Base-by-base conservation (phyloP, 2,329 filamentous ascomycete genomes). In the Tolypocladium amazonense region DNA sequence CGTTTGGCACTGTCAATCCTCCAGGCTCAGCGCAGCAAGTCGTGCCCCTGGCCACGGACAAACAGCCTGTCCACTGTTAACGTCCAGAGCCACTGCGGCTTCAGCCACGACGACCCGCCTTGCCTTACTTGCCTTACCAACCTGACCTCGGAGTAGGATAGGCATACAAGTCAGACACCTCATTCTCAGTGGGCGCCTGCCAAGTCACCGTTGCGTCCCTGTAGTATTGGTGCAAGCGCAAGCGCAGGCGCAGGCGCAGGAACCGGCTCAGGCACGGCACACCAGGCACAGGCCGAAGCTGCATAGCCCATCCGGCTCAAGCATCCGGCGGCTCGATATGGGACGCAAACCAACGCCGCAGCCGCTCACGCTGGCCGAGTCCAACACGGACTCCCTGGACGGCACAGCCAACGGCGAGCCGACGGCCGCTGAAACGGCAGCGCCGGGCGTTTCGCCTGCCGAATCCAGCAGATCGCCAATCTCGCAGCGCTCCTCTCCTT, bases 331-430 rank as follows among this genome's bases (percentile, higher is more conserved):
- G 47, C 57, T 59, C 62, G 62, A 65, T 35, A 84, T 84, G 81
- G 81, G 77, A 74, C 82, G 81, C 71, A 85, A 83, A 73, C 74
- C 79, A 69, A 80, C 77, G 73, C 82, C 81, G 65, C 78, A 83
- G 76, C 81, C 82, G 73, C 77, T 84, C 73, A 73, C 77, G 70
- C 76, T 84, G 72, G 74, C 76, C 67, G 76, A 76, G 63, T 66
- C 72, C 64, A 71, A 67, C 63, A 65, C 67, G 47, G 25, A 15
- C 63, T 65, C 68, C 66, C 63, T 68, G 65, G 71, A 72, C 64
- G 65, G 62, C 62, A 62, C 63, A 61, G 66, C 68, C 61, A 59
- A 67, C 60, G 35, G 37, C 41, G 67, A 68, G 65, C 65, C 67
- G 64, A 65, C 64, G 57, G 66, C 65, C 65, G 63, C 67, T 68